Base-by-base conservation (phyloP, 1,139 yeast species). In the Wickerhamomyces sp. region DNA sequence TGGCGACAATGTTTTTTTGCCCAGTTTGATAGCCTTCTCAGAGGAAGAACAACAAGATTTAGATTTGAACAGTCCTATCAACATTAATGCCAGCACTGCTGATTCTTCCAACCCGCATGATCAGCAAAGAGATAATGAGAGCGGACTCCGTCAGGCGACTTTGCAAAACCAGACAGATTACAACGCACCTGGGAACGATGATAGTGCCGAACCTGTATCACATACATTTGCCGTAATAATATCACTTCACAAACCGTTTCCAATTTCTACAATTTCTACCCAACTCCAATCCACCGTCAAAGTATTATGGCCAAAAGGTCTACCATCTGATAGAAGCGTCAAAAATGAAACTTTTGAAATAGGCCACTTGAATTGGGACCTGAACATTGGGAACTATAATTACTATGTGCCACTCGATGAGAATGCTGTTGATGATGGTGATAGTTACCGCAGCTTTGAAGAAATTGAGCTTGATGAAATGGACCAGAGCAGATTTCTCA, bases 291-390 rank as follows among this genome's bases (percentile, higher is more conserved):
- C 64, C 3, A 45, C 51, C 13, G 53, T 55, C 4, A 51, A 58
- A 21, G 61, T 74, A 3, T 55, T 68, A 40, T 77, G 84, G 84
- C 76, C 78, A 6, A 61, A 66, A 24, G 75, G 76, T 9, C 75
- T 75, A 20, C 74, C 76, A 1, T 70, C 71, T 47, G 68, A 62
- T 44, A 66, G 58, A 40, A 47, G 53, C 28, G 61, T 57, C 33
- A 40, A 57, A 18, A 69, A 64, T 37, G 82, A 77, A 45, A 59
- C 60, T 33, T 76, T 72, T 50, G 64, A 63, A 31, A 63, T 72
- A 16, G 80, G 80, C 1, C 54, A 57, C 15, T 41, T 68, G 46
- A 42, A 67, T 30, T 77, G 82, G 82, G 54, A 55, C 12, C 55
- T 74, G 14, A 55, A 54, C 10, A 52, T 68, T 18, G 47, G 56